Percentiles rank a stretch among this genome's conserved stretches.
Evolutionary conservation across 768 basidiomycete genomes (phyloP).

Genomic region (Lactarius sp.): DNA sequence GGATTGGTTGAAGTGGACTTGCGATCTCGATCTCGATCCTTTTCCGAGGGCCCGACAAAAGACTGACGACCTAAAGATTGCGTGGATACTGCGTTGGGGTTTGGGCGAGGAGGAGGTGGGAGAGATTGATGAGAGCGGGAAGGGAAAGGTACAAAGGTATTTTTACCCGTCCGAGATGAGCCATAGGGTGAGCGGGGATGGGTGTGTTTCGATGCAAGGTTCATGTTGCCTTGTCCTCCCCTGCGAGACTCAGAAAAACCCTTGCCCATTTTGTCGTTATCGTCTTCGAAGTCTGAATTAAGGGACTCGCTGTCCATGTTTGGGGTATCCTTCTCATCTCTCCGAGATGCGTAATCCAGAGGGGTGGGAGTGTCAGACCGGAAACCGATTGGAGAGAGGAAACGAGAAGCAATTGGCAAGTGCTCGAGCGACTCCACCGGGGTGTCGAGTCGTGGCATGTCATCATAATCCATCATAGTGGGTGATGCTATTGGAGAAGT

Average conservation of each 20-base stretch:
- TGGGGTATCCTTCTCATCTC: conserved; percentile 47
- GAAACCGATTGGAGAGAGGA: conserved; percentile 64
- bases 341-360: conserved; percentile 32
- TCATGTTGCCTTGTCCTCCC: conserved; percentile 28
- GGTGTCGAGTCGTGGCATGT: conserved; percentile 58
- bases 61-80: conserved; percentile 74
- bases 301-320: conserved; percentile 72
- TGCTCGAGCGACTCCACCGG: conserved; percentile 66
- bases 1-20: conserved; percentile 39
- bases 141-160: conserved; percentile 65
- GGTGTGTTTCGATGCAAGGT: conserved; percentile 45
- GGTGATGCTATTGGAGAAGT: conserved; percentile 52
- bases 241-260: conserved; percentile 35
- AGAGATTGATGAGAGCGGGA: conserved; percentile 76
- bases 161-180: conserved; percentile 37
- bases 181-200: conserved; percentile 81
- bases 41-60: conserved; percentile 43
- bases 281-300: conserved; percentile 62
- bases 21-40: conserved; percentile 35
- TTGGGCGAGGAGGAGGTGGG: conserved; percentile 55
- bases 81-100: conserved; percentile 55
- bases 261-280: conserved; percentile 51
- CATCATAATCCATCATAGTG: conserved; percentile 62
- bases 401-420: conserved; percentile 86
- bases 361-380: conserved; percentile 43